These are phyloP conservation scores for Terfezia boudieri DNA, from an alignment of 495 filamentous ascomycete genomes.

Conservation along the genomic window DNA sequence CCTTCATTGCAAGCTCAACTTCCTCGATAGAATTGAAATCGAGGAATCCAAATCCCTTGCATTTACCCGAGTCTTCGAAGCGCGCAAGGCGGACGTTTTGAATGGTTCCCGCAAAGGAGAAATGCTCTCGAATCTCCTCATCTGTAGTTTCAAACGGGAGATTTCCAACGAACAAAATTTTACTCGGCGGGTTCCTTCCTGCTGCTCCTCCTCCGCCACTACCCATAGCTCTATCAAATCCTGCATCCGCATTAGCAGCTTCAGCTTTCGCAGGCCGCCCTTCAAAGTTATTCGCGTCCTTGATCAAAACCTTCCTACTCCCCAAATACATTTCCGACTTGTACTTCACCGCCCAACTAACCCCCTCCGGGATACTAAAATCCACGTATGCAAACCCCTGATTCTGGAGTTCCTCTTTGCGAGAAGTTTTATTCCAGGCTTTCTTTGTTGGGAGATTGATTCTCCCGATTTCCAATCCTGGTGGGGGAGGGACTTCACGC, in stretches of 20 bases:
- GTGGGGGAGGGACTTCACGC: conserved; percentile 19
- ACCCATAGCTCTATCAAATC: conserved; percentile 5
- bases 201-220: conserved; percentile 12
- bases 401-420: conserved; percentile 52
- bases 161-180: conserved; percentile 81
- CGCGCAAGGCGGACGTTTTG: conserved; percentile 66
- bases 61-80: conserved; percentile 92
- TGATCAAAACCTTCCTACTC: conserved; percentile 70
- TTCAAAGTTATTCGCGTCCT: conserved; percentile 66
- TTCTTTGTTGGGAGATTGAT: conserved; percentile 23
- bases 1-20: conserved; percentile 57
- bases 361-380: conserved; percentile 44
- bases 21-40: conserved; percentile 59
- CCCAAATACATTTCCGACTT: conserved; percentile 48
- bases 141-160: conserved; percentile 66
- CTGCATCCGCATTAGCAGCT: conserved; percentile 13
- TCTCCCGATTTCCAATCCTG: background rate
- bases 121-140: conserved; percentile 56
- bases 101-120: conserved; percentile 53
- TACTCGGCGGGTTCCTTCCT: conserved; percentile 40
- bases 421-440: conserved; percentile 45
- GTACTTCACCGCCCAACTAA: conserved; percentile 48
- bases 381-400: conserved; percentile 91
- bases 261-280: conserved; percentile 36
- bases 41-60: conserved; percentile 92